These are phyloP conservation scores for Cytospora piceae DNA, from an alignment of 2,329 filamentous ascomycete genomes.

Conservation along the genomic window DNA sequence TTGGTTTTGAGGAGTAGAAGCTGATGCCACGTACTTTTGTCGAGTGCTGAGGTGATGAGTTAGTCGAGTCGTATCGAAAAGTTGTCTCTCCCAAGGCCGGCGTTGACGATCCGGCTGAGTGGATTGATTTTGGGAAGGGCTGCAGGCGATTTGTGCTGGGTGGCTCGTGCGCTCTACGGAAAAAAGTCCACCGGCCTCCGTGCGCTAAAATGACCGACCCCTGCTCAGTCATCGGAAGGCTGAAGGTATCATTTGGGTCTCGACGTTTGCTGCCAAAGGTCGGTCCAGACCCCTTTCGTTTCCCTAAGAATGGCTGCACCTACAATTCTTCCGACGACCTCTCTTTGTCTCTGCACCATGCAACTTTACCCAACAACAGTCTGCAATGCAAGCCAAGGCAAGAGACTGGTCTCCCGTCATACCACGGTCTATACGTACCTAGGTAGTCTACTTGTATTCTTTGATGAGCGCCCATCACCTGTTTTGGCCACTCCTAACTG, in stretches of 20 bases:
- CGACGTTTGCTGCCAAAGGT: neutral
- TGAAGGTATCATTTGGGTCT: neutral
- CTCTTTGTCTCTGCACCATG: no score
- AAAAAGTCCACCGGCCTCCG: constrained; percentile 18
- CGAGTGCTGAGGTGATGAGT: constrained; percentile 25
- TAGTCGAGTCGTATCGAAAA: constrained; percentile 26
- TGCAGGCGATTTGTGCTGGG: constrained; percentile 19
- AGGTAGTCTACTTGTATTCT: no score
- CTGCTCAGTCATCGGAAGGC: neutral
- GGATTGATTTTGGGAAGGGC: constrained; percentile 21
- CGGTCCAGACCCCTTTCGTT: neutral
- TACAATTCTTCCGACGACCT: no score
- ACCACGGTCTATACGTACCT: no score
- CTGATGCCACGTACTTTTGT: constrained; percentile 23
- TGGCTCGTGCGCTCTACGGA: constrained; percentile 16
- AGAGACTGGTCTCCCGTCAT: no score
- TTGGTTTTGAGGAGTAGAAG: constrained; percentile 3
- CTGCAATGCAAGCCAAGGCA: no score
- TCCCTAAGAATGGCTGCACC: no score
- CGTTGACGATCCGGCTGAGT: constrained; percentile 25
- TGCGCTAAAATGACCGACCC: neutral
- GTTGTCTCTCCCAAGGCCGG: constrained; percentile 19
- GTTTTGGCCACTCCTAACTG: no score
- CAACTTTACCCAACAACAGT: no score
- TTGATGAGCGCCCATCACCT: no score